A percentile compares a stretch with the other conserved stretches of the same genome.
phyloP scores from a whole-genome alignment of 345 rosid genomes.

The Ceriops tagal region DNA sequence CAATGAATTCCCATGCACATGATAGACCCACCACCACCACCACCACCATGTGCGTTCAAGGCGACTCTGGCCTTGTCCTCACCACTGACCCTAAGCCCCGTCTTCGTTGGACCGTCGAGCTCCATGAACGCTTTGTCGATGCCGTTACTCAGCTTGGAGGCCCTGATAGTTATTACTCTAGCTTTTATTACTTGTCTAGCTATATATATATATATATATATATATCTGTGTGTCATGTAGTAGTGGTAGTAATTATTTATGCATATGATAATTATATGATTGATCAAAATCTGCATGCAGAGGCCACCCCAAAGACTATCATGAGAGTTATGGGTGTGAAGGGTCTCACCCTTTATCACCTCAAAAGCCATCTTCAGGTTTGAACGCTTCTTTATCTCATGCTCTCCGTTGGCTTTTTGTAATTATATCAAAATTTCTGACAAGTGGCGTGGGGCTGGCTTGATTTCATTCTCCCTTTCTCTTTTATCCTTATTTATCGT shows the following conservation, averaged over 20 bases:
- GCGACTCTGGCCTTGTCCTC: conserved; percentile 85
- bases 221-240: too few species aligned
- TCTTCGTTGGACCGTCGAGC: conserved; percentile 96
- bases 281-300: conserved; percentile 25
- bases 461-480: not conserved
- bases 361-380: conserved; percentile 98
- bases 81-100: conserved; percentile 97
- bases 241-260: too few species aligned
- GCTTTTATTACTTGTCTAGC: not conserved
- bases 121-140: conserved; percentile 89
- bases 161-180: conserved; percentile 59
- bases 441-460: not conserved
- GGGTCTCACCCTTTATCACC: conserved; percentile 96
- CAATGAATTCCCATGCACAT: conserved; percentile 67
- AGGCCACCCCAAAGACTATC: conserved; percentile 96
- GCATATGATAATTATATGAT: not conserved
- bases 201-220: too few species aligned
- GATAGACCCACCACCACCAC: conserved; percentile 48
- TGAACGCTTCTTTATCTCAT: not conserved
- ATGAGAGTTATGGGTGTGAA: conserved; percentile 98
- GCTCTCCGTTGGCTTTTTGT: not conserved
- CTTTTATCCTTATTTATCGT: too few species aligned
- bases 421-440: not conserved
- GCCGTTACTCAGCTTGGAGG: conserved; percentile 95
- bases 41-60: conserved; percentile 76